phyloP scores from a whole-genome alignment of 2,329 filamentous ascomycete species.

The Diaporthe vexans region DNA sequence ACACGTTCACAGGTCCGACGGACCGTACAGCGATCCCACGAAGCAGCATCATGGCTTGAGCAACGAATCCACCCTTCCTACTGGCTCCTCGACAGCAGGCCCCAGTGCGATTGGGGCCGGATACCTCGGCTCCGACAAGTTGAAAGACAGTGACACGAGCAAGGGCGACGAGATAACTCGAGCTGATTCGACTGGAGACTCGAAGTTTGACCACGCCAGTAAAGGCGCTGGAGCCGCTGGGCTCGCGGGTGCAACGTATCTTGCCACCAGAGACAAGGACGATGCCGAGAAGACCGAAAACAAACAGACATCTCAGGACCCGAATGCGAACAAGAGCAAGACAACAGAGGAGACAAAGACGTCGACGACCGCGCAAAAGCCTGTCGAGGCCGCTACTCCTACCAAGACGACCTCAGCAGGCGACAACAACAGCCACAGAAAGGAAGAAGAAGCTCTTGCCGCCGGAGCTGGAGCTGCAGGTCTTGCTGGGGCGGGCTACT shows the following conservation, averaged over 20 bases:
- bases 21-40: neutral
- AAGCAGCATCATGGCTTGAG: neutral
- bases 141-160: neutral
- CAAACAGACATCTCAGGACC: neutral
- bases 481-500: conserved; percentile 30
- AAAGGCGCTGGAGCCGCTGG: conserved; percentile 6
- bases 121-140: neutral
- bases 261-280: conserved; percentile 18
- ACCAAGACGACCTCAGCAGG: neutral
- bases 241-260: conserved; percentile 23
- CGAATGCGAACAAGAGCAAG: neutral
- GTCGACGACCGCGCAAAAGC: neutral
- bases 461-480: conserved; percentile 34
- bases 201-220: neutral
- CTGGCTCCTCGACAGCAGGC: conserved; percentile 24
- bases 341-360: neutral
- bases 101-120: neutral
- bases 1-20: neutral
- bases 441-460: conserved; percentile 12
- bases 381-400: neutral
- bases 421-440: conserved; percentile 8
- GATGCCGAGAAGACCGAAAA: neutral
- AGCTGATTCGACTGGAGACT: neutral
- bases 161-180: neutral
- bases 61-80: conserved; percentile 16